A percentile compares a stretch with the other conserved stretches of the same genome.
These are phyloP conservation scores for Ogataea kodamae DNA, from an alignment of 805 yeast species.

Conservation along the genomic window DNA sequence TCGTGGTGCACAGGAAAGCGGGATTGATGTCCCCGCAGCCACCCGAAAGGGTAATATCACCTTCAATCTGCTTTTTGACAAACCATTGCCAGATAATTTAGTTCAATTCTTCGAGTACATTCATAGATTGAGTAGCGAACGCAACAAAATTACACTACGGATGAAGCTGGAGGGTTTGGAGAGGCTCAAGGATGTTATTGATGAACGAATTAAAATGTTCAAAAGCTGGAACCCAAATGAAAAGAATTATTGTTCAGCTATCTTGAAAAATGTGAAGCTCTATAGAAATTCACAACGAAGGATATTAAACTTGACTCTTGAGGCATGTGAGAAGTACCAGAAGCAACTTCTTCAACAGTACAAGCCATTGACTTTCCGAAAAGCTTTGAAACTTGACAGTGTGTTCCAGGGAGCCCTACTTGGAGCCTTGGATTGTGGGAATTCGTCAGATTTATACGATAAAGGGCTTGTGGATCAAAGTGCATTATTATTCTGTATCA, in stretches of 20 bases:
- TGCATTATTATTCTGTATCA: constrained; percentile 59
- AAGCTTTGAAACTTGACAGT: constrained; percentile 40
- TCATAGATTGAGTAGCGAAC: constrained; percentile 49
- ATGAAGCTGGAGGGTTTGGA: constrained; percentile 59
- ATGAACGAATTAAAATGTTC: constrained; percentile 43
- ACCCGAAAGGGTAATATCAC: constrained; percentile 38
- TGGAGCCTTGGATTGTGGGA: constrained; percentile 52
- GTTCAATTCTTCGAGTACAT: constrained; percentile 53
- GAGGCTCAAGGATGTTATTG: constrained; percentile 49
- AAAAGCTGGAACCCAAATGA: constrained; percentile 32
- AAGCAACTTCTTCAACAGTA: constrained; percentile 40
- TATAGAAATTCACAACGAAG: constrained; percentile 50
- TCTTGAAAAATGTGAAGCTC: constrained; percentile 36
- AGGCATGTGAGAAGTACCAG: constrained; percentile 44
- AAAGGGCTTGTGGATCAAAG: constrained; percentile 54
- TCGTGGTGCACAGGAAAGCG: constrained; percentile 32
- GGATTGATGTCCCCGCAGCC: constrained; percentile 39
- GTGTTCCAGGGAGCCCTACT: constrained; percentile 42
- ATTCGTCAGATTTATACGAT: constrained; percentile 48
- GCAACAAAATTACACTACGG: constrained; percentile 41
- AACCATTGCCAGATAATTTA: constrained; percentile 39
- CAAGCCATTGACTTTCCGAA: constrained; percentile 56
- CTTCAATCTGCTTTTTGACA: constrained; percentile 30
- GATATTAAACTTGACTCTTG: constrained; percentile 43
- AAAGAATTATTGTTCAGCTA: constrained; percentile 1